phyloP scores from a whole-genome alignment of 805 yeast species.

The Pichia nanzhaoensis region DNA sequence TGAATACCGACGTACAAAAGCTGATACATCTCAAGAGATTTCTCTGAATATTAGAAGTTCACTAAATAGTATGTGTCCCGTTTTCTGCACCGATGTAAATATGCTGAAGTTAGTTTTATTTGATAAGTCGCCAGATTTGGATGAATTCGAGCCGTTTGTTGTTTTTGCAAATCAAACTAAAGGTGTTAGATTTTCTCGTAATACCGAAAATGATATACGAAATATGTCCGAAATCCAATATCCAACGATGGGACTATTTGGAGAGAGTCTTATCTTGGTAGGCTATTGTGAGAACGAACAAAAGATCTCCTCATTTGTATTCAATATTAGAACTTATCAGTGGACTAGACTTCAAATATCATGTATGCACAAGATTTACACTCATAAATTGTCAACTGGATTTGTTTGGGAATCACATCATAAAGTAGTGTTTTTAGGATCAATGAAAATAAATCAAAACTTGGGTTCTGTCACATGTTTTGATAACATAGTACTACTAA shows the following conservation, averaged over 20 bases:
- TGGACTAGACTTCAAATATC: constrained; percentile 60
- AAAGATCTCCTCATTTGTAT: constrained; percentile 43
- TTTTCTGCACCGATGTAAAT: background rate
- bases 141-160: constrained; percentile 22
- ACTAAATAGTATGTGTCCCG: background rate
- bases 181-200: constrained; percentile 11
- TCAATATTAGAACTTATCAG: constrained; percentile 46
- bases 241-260: constrained; percentile 60
- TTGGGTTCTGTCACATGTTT: constrained; percentile 43
- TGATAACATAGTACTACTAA: constrained; percentile 40
- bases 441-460: constrained; percentile 37
- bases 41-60: constrained; percentile 1
- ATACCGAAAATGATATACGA: constrained; percentile 1
- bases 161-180: constrained; percentile 13
- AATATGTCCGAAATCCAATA: constrained; percentile 18
- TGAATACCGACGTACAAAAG: background rate
- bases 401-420: constrained; percentile 77
- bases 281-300: constrained; percentile 49
- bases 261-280: constrained; percentile 54
- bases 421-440: constrained; percentile 55
- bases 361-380: constrained; percentile 45
- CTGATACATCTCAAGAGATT: constrained; percentile 5
- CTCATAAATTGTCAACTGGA: constrained; percentile 60
- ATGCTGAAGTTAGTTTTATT: background rate
- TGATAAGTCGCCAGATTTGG: constrained; percentile 4